A percentile compares a stretch with the other conserved stretches of the same genome.
Conservation (phyloP, 495 filamentous ascomycete species). For the Amphirosellinia nigrospora region DNA sequence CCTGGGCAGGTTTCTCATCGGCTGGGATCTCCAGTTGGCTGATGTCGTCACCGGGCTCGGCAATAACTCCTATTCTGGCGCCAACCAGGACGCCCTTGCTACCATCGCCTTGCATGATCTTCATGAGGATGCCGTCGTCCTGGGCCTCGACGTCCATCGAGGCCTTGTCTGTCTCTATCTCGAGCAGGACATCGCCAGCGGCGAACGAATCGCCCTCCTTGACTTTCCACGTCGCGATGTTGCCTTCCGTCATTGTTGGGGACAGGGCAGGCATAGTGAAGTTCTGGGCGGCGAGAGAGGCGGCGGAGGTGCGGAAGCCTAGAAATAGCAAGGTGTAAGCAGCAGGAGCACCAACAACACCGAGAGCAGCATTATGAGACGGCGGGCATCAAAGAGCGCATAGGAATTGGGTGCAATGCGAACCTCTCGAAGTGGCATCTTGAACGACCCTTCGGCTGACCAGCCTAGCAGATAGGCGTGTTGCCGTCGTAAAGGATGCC, state of each 20-base stretch:
- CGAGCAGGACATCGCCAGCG: conserved; percentile 80
- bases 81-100: conserved; percentile 75
- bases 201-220: conserved; percentile 79
- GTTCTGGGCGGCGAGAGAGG: conserved; percentile 69
- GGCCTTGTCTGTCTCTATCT: conserved; percentile 89
- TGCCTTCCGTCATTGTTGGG: conserved; percentile 87
- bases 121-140: conserved; percentile 79
- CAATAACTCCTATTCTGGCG: conserved; percentile 74
- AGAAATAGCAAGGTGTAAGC: conserved; percentile 10
- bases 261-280: conserved; percentile 88
- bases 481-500: conserved; percentile 58
- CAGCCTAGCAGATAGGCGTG: conserved; percentile 58
- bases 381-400: background rate
- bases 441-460: conserved; percentile 54
- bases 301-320: conserved; percentile 69
- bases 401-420: conserved; percentile 24
- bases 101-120: conserved; percentile 75
- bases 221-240: conserved; percentile 76
- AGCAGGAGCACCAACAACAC: background rate
- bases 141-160: conserved; percentile 91
- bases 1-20: conserved; percentile 55
- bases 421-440: conserved; percentile 59
- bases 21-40: conserved; percentile 69
- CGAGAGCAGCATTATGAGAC: background rate
- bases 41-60: conserved; percentile 77